Evolutionary conservation across 495 filamentous ascomycete genomes (phyloP).

Genomic region (Cenococcum geophilum): DNA sequence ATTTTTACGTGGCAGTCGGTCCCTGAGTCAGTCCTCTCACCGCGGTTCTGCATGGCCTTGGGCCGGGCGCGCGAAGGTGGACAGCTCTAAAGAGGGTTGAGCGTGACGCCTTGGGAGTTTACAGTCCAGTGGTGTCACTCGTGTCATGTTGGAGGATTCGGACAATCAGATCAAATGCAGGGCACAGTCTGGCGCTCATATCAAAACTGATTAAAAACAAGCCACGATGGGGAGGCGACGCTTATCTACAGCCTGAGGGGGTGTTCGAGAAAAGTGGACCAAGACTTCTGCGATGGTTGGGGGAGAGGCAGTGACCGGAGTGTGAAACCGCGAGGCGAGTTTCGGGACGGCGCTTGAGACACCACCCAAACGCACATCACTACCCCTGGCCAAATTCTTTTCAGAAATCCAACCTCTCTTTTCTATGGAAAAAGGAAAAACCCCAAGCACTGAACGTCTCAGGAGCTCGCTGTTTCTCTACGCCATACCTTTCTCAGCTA

Average conservation of each 20-base stretch:
- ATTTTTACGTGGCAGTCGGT: too few species aligned
- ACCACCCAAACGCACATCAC: constrained; percentile 15
- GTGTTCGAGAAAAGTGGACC: constrained; percentile 9
- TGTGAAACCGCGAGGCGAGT: constrained; percentile 1
- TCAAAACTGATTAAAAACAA: background rate
- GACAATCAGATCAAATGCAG: background rate
- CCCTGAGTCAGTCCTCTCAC: too few species aligned
- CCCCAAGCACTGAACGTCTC: constrained; percentile 19
- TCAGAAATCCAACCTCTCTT: constrained; percentile 1
- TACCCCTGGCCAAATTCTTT: background rate
- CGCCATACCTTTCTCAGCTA: constrained; percentile 13
- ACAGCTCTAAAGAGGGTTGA: too few species aligned
- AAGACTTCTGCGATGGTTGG: background rate
- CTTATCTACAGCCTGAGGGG: background rate
- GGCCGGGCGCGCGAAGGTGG: too few species aligned
- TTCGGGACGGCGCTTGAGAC: constrained; percentile 16
- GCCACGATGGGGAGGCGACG: background rate
- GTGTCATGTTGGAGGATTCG: background rate
- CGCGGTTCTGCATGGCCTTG: too few species aligned
- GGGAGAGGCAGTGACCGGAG: background rate
- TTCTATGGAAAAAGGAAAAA: constrained; percentile 6
- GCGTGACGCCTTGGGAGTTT: too few species aligned
- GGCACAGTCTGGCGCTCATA: background rate
- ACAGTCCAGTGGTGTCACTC: too few species aligned
- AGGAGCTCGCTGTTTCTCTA: constrained; percentile 5